Percentiles rank a stretch among this genome's conserved stretches.
Conservation (phyloP, 2,329 filamentous ascomycete genomes). For the Xenosphaeropsis pyriputrescens region DNA sequence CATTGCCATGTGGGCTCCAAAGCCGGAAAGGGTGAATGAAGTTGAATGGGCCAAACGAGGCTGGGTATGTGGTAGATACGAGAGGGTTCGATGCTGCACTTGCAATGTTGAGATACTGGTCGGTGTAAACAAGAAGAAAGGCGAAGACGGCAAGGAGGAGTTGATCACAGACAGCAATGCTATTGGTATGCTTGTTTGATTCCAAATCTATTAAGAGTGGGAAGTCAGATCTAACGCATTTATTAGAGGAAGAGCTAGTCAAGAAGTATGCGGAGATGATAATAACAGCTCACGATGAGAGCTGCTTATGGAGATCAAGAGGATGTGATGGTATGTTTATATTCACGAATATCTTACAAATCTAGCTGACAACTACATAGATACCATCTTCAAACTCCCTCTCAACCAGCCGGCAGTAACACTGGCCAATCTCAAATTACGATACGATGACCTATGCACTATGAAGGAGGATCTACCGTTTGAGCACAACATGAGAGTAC, state of each 20-base stretch:
- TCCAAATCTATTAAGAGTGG: no score
- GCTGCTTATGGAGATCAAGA: constrained; percentile 73
- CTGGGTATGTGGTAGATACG: constrained; percentile 73
- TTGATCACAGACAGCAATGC: constrained; percentile 41
- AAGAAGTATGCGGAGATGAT: constrained; percentile 64
- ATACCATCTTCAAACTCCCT: constrained; percentile 44
- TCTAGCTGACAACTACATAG: constrained; percentile 20
- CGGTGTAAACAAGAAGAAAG: constrained; percentile 52
- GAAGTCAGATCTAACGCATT: constrained; percentile 9
- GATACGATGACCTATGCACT: constrained; percentile 48
- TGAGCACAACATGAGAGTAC: constrained; percentile 40
- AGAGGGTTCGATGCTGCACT: constrained; percentile 72
- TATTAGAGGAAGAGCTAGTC: constrained; percentile 48
- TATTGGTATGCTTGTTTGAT: constrained; percentile 28
- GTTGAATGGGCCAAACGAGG: constrained; percentile 90
- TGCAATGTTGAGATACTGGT: constrained; percentile 78
- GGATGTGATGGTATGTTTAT: constrained; percentile 63
- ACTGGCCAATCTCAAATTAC: constrained; percentile 39
- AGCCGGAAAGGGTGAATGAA: constrained; percentile 74
- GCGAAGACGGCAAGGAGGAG: constrained; percentile 40
- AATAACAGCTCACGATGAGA: constrained; percentile 58
- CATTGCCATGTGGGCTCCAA: constrained; percentile 85
- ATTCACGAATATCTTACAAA: constrained; percentile 13
- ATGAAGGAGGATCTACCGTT: constrained; percentile 44
- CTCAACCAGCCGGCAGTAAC: constrained; percentile 46